Evolutionary conservation across 2,329 filamentous ascomycete species (phyloP).

Genomic region (Purpureocillium takamizusanense): DNA sequence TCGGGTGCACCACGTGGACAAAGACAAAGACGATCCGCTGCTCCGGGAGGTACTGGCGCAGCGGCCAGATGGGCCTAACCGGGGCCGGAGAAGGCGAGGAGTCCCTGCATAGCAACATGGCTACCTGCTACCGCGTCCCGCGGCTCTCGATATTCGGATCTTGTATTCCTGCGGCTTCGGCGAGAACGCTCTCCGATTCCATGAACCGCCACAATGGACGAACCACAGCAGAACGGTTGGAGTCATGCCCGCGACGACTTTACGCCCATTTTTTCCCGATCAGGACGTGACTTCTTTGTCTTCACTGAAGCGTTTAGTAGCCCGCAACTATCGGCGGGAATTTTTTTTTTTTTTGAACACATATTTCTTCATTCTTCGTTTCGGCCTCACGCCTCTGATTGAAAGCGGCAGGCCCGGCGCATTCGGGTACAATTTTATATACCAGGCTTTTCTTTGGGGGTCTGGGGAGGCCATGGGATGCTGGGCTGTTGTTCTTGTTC

Average conservation of each 20-base stretch:
- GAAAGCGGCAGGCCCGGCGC: background rate
- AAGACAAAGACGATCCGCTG: conserved; percentile 74
- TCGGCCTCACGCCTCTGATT: background rate
- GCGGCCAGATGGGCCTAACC: conserved; percentile 72
- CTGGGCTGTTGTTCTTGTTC: background rate
- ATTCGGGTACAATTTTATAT: background rate
- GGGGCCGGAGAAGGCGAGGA: conserved; percentile 66
- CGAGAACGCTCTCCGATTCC: too few species aligned
- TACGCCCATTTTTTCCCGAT: too few species aligned
- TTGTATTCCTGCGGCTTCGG: too few species aligned
- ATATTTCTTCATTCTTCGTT: too few species aligned
- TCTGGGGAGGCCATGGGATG: background rate
- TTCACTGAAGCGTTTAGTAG: too few species aligned
- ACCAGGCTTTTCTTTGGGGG: background rate
- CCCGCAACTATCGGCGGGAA: too few species aligned
- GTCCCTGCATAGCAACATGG: conserved; percentile 19
- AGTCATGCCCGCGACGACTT: too few species aligned
- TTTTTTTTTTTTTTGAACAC: too few species aligned
- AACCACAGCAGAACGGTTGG: too few species aligned
- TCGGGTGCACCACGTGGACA: conserved; percentile 82
- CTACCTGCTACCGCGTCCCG: too few species aligned
- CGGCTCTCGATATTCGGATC: too few species aligned
- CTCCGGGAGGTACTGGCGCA: conserved; percentile 80
- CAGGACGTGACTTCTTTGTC: too few species aligned
- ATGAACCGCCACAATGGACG: background rate